Evolutionary conservation across 2,329 filamentous ascomycete genomes (phyloP).

Genomic region (Davidsoniella eucalypti): DNA sequence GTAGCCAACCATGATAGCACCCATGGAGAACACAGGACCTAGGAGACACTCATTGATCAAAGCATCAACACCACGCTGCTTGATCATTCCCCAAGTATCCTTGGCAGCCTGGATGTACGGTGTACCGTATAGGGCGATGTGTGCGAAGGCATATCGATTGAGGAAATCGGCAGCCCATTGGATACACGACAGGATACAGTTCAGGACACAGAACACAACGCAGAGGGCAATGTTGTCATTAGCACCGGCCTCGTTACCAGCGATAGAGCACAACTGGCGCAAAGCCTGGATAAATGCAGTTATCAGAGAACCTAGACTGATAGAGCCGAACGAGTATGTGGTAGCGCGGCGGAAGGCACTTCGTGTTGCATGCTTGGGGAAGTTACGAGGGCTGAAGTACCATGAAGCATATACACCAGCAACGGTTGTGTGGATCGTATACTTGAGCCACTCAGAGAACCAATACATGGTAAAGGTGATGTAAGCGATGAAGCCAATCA

Average conservation of each 20-base stretch:
- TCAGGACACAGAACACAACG: conserved; percentile 57
- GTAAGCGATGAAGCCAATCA: conserved; percentile 73
- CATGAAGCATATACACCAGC: conserved; percentile 82
- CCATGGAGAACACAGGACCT: conserved; percentile 57
- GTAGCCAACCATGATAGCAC: conserved; percentile 69
- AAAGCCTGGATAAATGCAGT: conserved; percentile 78
- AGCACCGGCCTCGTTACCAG: conserved; percentile 43
- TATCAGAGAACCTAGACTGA: conserved; percentile 69
- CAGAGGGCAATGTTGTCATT: conserved; percentile 50
- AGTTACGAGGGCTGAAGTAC: conserved; percentile 64
- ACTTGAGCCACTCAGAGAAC: conserved; percentile 88
- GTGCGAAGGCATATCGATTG: conserved; percentile 83
- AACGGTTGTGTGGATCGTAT: conserved; percentile 76
- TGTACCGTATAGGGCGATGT: conserved; percentile 87
- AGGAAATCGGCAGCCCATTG: conserved; percentile 80
- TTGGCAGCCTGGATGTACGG: conserved; percentile 74
- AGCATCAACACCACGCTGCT: conserved; percentile 77
- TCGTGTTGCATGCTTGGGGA: conserved; percentile 63
- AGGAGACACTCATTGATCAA: conserved; percentile 80
- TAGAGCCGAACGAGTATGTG: conserved; percentile 86
- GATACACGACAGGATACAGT: conserved; percentile 59
- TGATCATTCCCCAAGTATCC: conserved; percentile 83
- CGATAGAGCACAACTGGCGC: conserved; percentile 67
- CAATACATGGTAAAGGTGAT: conserved; percentile 87
- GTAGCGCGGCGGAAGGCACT: conserved; percentile 68